Evolutionary conservation across 495 filamentous ascomycete genomes (phyloP), one percentile per base, ranked within the genome.

Genomic region (Penicillium waksmanii): DNA sequence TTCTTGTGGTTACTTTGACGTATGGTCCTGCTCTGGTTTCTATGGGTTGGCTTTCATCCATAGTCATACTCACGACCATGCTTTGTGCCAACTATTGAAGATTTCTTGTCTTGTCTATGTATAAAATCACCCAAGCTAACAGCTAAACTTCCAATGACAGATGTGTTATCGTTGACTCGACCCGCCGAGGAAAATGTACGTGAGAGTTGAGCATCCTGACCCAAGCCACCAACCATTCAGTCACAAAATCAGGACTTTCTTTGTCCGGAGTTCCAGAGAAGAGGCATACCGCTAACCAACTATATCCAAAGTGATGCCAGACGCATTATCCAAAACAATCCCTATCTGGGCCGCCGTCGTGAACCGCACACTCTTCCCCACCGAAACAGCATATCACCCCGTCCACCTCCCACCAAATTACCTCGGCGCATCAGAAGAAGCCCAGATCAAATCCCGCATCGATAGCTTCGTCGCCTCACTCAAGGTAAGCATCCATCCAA

Each of bases 101-200:
- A 31, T 8, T 3, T 1, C 6, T 2, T 31, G 27, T 2, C 8
- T 31, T 31, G 27, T 31, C 27, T 31, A 31, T 31, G 3, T 31
- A 31, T 8, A 2, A 4, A 31, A 31, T 31, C 1, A 1, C 10
- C 9, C 3, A 36, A 46, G 47, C 35, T 43, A 46, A 49, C 62
- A 25, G 27, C 23, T 40, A 4, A 10, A 62, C 23, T 65, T n/a
- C 56, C 36, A 35, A 36, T 25, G 58, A 51, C 69, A 92, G 91
- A 33, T 93, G 89, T 70, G 89, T 98, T 63, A 88, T 98, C 48
- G 91, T 97, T 38, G 95, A 98, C 74, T 96, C 93, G n/a, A 98
- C 94, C 1, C 81, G 93, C 51, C 79, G 93, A 53, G 94, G 94
- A 11, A 98, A 98, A 79, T 82, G 87, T 85, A 81, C 61, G 80